Base-by-base conservation (phyloP, 371 early-diverging fungal species). In the Mortierella polycephala region DNA sequence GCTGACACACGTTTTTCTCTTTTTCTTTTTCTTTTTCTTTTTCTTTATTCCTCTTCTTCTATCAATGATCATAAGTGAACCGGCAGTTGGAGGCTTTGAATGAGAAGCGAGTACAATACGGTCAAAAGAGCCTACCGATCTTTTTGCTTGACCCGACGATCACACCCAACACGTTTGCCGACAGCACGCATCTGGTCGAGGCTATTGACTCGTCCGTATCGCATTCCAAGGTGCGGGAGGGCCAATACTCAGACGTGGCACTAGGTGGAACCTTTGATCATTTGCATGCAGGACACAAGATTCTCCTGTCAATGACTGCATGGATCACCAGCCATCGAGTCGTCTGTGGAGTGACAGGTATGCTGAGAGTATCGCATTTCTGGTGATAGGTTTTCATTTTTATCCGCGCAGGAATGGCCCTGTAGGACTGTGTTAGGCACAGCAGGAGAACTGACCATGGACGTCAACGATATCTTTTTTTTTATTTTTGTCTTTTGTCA, bases 221-320 rank as follows among this genome's bases (percentile, higher is more conserved):
- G 18, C 21, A 71, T 44, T 45, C 63, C 1, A n/a, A 61, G 0
- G 71, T 67, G 5, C 51, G 46, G 20, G 68, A 71, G 56, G 71
- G 75, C 11, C 39, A 68, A 13, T 80, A 75, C 67, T 42, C 49
- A 10, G 64, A 68, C 73, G 94, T 94, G 0, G 96, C 92, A 0
- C 84, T 97, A 6, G 99, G 99, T 16, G 99, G 99, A 10, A 98
- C 99, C 4, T 99, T 99, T 85, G 99, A 99, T 81, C 98, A 98
- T 74, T 81, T 99, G 52, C 99, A 99, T 72, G 86, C 90, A 2
- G 99, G 98, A 7, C 99, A 99, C 82, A 95, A 96, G 82, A 94
- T 98, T 45, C 82, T 99, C 39, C 83, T 99, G 57, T 91, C 96
- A 1, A 91, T 92, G 82, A 88, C 96, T 0, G 94, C 93, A 0